Evolutionary conservation across 2,329 filamentous ascomycete species (phyloP), one percentile per base, ranked within the genome.

Genomic region (Dendrostoma leiphaemia): DNA sequence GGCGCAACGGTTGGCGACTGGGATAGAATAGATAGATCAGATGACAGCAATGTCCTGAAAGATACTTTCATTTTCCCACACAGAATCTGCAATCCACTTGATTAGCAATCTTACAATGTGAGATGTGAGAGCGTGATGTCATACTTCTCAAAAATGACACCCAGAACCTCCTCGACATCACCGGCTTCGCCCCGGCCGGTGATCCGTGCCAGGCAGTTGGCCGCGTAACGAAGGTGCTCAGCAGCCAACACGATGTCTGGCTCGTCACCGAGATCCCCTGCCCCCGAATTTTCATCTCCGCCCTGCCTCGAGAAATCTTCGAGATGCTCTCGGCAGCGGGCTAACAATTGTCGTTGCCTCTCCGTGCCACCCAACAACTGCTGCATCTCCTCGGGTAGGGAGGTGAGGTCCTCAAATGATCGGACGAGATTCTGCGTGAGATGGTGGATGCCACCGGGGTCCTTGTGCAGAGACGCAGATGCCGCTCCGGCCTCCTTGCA

Each of bases 61-160:
- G 17, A 54, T 67, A 35, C 48, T 19, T 28, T 46, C 40, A 47
- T 29, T 46, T 47, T 61, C 79, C 79, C 37, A 83, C 79, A 63
- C 80, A 83, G 57, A 83, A 83, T 58, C 79, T 82, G 61, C 41
- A n/a, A n/a, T 13, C 29, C 26, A 32, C 23, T 34, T 29, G 29
- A n/a, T 48, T 15, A 43, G n/a, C 12, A 9, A 19, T 26, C n/a
- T 41, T 10, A 17, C 10, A 24, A 12, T 10, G 19, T 12, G 3
- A 28, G 24, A 26, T n/a, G 15, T 3, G 19, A 26, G 19, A 44
- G 37, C 8, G 12, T 19, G 10, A 38, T 37, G 32, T 82, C 83
- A 78, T 74, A 96, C 90, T 96, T 97, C 70, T 97, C 93, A 74
- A 99, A 99, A 4, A 99, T 92, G 21, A 99, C 92, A 0, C 94